A percentile compares a stretch with the other conserved stretches of the same genome.
Evolutionary conservation across 495 filamentous ascomycete species (phyloP).

Genomic region (Penicillium cataractarum): DNA sequence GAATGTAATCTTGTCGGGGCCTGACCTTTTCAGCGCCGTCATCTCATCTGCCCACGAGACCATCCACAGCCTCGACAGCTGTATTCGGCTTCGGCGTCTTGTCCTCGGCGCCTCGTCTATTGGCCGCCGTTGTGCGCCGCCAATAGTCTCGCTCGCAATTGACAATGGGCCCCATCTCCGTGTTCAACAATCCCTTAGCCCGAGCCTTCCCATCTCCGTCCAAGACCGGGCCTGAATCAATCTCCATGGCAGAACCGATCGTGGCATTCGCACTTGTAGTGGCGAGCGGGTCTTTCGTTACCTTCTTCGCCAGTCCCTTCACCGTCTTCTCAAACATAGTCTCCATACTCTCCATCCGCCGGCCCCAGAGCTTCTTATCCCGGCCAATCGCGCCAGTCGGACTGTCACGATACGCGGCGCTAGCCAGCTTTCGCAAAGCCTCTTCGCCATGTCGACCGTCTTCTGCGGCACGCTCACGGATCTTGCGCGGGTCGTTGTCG

Average conservation of each 20-base stretch:
- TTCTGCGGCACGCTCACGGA: conserved; percentile 72
- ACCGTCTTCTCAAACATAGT: conserved; percentile 55
- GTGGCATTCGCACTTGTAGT: conserved; percentile 1
- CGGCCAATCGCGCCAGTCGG: conserved; percentile 39
- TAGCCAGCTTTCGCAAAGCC: conserved; percentile 68
- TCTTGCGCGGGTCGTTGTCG: conserved; percentile 69
- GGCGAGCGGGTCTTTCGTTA: conserved; percentile 27
- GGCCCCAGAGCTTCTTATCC: conserved; percentile 51
- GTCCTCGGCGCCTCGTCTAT: conserved; percentile 32
- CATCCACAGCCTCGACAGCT: conserved; percentile 34
- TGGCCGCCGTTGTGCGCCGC: conserved; percentile 37
- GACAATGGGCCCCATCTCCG: conserved; percentile 52
- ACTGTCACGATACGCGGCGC: conserved; percentile 51
- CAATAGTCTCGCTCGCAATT: conserved; percentile 52
- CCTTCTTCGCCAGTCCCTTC: conserved; percentile 42
- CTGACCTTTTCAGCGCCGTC: neutral
- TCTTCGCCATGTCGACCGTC: conserved; percentile 75
- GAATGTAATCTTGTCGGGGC: conserved; percentile 3
- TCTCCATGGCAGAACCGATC: conserved; percentile 35
- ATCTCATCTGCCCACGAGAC: conserved; percentile 33
- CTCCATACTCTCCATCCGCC: conserved; percentile 48
- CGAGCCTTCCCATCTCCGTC: conserved; percentile 35
- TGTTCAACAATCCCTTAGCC: conserved; percentile 34
- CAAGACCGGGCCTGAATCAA: conserved; percentile 32
- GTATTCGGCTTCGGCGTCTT: conserved; percentile 33